Evolutionary conservation across 2,329 filamentous ascomycete species (phyloP), one percentile per base, ranked within the genome.

Genomic region (Arthrobotrys sphaeroides): DNA sequence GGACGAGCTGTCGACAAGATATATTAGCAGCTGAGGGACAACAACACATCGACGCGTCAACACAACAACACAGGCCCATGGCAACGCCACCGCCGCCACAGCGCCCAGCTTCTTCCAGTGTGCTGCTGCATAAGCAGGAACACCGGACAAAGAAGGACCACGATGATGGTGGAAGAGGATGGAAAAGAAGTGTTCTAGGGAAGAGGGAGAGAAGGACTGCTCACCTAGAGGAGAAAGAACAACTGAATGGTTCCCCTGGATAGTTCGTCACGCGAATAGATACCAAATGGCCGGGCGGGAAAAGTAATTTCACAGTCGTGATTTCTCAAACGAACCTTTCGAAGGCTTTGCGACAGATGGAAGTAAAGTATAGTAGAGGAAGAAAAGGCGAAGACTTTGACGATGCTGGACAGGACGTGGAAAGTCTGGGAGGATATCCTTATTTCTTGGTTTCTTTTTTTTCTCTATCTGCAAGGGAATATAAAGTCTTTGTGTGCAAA

Each of bases 191-290:
- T 43, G 40, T 33, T 33, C 28, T 53, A 45, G 28, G 24, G 6
- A 18, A 24, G 20, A 43, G 31, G 24, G 38, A 57, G 33, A 6
- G 24, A 36, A 22, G 33, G 20, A 16, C 12, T 45, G 45, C 70
- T 62, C 57, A 74, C 70, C 70, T 74, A 55, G 61, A 73, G 70
- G 70, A 74, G 70, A 74, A 74, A 74, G 70, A 74, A 74, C 70
- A 74, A 74, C 70, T 67, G 53, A 74, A 74, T 74, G 70, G 70
- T 74, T 74, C 70, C 70, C 70, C 70, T 74, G 28, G 61, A 64
- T 67, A 67, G 53, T 45, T 67, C 70, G 70, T 74, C 55, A 74
- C 70, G 20, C 70, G 55, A 49, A 61, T 18, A 59, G 49, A n/a
- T 24, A 42, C 33, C 60, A 45, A 26, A 43, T 67, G 24, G 31